Evolutionary conservation across 441 rosid species (phyloP).

Genomic region (Adansonia rubrostipa): DNA sequence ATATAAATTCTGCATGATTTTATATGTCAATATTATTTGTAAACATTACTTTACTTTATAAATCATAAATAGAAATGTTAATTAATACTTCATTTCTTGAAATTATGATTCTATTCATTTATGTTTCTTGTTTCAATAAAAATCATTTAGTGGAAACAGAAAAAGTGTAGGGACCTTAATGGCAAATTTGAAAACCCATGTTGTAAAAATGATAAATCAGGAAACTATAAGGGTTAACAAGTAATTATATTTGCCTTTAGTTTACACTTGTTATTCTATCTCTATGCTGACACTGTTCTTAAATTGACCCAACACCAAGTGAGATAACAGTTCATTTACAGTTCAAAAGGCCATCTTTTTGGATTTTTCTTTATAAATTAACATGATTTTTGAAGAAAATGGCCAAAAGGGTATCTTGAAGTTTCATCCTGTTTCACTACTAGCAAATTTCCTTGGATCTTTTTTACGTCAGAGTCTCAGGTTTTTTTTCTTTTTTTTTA

Average conservation of each 20-base stretch:
- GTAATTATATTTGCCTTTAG: not conserved
- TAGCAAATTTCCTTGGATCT: not conserved
- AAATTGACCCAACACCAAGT: constrained; percentile 6
- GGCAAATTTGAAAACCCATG: not conserved
- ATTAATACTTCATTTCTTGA: not conserved
- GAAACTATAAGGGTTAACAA: not conserved
- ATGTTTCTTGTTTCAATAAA: not conserved
- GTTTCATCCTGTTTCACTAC: not conserved
- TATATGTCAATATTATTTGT: not conserved
- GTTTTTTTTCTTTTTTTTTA: too few species aligned
- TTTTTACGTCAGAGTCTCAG: not conserved
- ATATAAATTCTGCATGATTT: not conserved
- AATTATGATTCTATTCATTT: not conserved
- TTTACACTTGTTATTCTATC: not conserved
- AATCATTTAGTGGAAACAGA: not conserved
- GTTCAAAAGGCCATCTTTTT: not conserved
- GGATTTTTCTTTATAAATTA: not conserved
- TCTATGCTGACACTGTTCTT: constrained; percentile 3
- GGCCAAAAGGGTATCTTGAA: constrained; percentile 8
- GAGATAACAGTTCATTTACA: not conserved
- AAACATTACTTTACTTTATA: not conserved
- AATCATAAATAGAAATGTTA: not conserved
- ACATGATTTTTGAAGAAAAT: constrained; percentile 13
- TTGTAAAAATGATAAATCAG: not conserved
- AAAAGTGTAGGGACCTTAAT: not conserved